A percentile compares a stretch with the other conserved stretches of the same genome.
Evolutionary conservation across 306 rosid species (phyloP).

Genomic region (Aeschynomene evenia): DNA sequence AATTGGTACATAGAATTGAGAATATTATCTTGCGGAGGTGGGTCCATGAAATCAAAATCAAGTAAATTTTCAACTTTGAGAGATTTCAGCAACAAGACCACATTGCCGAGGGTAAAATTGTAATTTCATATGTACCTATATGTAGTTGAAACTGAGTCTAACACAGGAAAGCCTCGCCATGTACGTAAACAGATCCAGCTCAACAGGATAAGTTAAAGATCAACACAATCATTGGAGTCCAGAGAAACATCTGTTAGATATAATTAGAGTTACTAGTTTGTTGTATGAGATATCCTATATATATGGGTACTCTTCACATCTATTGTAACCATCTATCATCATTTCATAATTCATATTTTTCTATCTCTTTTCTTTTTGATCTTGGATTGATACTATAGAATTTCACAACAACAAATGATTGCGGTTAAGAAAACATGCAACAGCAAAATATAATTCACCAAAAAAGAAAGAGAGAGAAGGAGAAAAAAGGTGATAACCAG

Average conservation of each 20-base stretch:
- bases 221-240: not conserved
- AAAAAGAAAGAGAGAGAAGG: not conserved
- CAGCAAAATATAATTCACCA: not conserved
- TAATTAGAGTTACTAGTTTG: no score
- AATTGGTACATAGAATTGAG: slow-evolving; percentile 98
- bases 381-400: no score
- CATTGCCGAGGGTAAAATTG: slow-evolving; percentile 94
- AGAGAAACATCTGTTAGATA: no score
- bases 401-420: not conserved
- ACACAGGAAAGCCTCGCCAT: not conserved
- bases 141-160: no score
- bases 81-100: slow-evolving; percentile 87
- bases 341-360: no score
- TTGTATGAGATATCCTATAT: no score
- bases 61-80: slow-evolving; percentile 92
- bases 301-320: no score
- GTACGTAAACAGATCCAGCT: not conserved
- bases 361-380: no score
- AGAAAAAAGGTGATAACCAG: not conserved
- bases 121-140: no score
- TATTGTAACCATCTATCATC: no score
- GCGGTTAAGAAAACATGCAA: not conserved
- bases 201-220: not conserved
- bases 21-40: slow-evolving; percentile 97
- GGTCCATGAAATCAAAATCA: slow-evolving; percentile 99